Evolutionary conservation across 495 filamentous ascomycete species (phyloP), one percentile per base, ranked within the genome.

Genomic region (Lepidopterella palustris): DNA sequence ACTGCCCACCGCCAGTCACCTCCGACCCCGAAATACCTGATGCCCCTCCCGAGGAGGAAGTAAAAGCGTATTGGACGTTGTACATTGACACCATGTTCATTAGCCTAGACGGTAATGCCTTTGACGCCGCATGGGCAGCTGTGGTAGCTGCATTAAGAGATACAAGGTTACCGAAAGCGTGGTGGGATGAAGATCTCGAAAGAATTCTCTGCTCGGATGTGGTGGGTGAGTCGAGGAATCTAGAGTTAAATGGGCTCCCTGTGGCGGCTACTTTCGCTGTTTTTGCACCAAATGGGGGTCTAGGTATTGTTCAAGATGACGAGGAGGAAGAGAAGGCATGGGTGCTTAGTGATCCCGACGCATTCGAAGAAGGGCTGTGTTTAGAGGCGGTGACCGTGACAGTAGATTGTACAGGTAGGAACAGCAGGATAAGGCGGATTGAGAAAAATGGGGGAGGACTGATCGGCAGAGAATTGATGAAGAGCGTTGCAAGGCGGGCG

Each of bases 11-110:
- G 3, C 9, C 29, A 57, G 67, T 29, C 53, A 27, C 39, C 58
- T 76, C 76, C 26, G 71, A 74, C 3, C 70, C 69, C 6, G 69
- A 73, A 50, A 72, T 76, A 60, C 77, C 73, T 61, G 45, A 50
- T 15, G 47, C 15, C 9, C 45, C 45, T 13, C 25, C 47, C 5
- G 58, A 70, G 45, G 72, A 67, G 25, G 80, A 87, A 66, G 75
- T 90, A 23, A 90, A 90, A 29, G 92, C 89, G 70, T 97, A 90
- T 70, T 98, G 92, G 92, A 84, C 86, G 9, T 83, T 98, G 2
- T 96, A 96, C 67, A 90, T 98, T 60, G 90, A 96, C 72, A 72
- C 95, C 24, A 80, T 96, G 68, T 89, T 95, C 70, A 84, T 97
- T 55, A 92, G 89, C 0, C 81, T 95, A 13, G 92, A 95, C 53